Evolutionary conservation across 2,329 filamentous ascomycete species (phyloP).

Genomic region (Epichloe sibirici): DNA sequence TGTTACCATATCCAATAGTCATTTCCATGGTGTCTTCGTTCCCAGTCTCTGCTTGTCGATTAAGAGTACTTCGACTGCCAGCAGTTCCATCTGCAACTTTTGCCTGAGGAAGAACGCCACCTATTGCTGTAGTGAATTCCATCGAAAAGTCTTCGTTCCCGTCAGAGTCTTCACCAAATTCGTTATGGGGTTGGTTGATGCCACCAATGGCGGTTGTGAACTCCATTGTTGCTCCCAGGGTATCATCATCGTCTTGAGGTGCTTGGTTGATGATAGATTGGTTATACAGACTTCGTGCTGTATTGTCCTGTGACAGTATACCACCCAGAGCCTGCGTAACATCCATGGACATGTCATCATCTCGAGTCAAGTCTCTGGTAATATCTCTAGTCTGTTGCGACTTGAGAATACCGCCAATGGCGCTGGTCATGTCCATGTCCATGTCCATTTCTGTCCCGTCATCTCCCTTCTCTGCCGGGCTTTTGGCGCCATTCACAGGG

Average conservation of each 20-base stretch:
- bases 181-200: conserved; percentile 35
- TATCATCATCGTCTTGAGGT: conserved; percentile 21
- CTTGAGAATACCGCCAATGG: conserved; percentile 41
- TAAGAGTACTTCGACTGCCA: conserved; percentile 11
- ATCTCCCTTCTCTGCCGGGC: conserved; percentile 20
- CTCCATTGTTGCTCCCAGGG: conserved; percentile 51
- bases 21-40: conserved; percentile 37
- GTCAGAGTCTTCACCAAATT: conserved; percentile 23
- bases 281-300: neutral
- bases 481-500: conserved; percentile 12
- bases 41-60: conserved; percentile 19
- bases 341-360: conserved; percentile 82
- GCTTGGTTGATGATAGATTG: neutral
- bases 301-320: conserved; percentile 45
- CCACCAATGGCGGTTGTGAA: conserved; percentile 67
- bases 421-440: conserved; percentile 41
- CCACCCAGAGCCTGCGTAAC: conserved; percentile 73
- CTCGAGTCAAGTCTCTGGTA: conserved; percentile 26
- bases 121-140: conserved; percentile 60
- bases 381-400: conserved; percentile 29
- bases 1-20: conserved; percentile 44
- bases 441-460: conserved; percentile 21
- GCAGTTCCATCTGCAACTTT: conserved; percentile 14
- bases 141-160: conserved; percentile 63
- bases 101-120: conserved; percentile 34